Evolutionary conservation across 2,329 filamentous ascomycete species (phyloP), one percentile per base, ranked within the genome.

Genomic region (Fusarium hainanense): DNA sequence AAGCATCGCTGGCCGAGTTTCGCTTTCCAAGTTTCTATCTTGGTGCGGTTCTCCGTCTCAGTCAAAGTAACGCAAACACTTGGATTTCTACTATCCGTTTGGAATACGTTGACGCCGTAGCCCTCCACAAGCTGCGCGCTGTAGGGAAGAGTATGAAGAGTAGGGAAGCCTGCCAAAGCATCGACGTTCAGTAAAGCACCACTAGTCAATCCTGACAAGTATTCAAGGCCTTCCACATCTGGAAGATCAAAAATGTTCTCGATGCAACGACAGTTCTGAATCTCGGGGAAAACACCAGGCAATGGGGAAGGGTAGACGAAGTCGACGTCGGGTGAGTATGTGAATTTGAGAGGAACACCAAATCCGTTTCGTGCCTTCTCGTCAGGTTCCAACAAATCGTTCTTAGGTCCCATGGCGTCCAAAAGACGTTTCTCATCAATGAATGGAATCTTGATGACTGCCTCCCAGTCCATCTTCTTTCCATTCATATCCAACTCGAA

Each of bases 381-480:
- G 3, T 91, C 93, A 4, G 90, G 86, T 5, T 89, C 89, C n/a
- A 99, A 85, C 3, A 92, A 82, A 43, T 90, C 84, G 69, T 98
- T 94, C 78, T 91, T 94, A 9, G 94, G 90, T 18, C 87, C 90
- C 92, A 99, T 98, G 10, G 95, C 96, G 40, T 85, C 82, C 58
- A 99, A 85, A 4, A 99, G 84, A 27, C 96, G 89, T 74, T 91
- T 89, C 79, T 99, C 95, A 62, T 99, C 93, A 69, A 99, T 99
- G 81, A 99, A 99, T 0, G 96, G 96, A 76, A 99, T 99, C 81
- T 98, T 99, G 70, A 99, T 94, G 40, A 99, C 95, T 28, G 96
- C 96, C 78, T 99, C 96, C 96, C 96, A 99, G 69, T 99, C 97
- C 92, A 97, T 97, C 83, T 97, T 99, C 84, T 99, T 99, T 63